These are phyloP conservation scores for Sphagnum contortum DNA, from an alignment of 225 moss, liverwort and hornwort species.

Conservation along the genomic window DNA sequence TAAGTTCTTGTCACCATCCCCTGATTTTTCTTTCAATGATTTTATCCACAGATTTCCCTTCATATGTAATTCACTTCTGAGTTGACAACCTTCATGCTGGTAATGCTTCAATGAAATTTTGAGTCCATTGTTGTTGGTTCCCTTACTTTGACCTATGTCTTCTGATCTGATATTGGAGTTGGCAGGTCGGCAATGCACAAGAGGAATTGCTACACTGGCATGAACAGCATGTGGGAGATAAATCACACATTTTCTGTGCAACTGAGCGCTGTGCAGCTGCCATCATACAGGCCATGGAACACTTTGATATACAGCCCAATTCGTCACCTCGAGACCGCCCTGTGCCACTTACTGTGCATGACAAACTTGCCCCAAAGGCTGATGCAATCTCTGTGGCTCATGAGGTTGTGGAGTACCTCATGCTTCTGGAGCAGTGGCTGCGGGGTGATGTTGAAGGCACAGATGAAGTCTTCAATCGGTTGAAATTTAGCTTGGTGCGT, in stretches of 20 bases:
- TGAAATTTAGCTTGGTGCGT: slow-evolving; percentile 41
- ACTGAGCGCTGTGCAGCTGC: slow-evolving; percentile 52
- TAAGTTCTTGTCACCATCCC: slow-evolving; percentile 17
- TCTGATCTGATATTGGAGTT: not conserved
- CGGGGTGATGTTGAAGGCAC: slow-evolving; percentile 44
- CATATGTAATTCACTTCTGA: too few species aligned
- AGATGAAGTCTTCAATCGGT: slow-evolving; percentile 34
- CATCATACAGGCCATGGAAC: slow-evolving; percentile 50
- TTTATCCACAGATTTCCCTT: not conserved
- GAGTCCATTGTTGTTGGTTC: too few species aligned
- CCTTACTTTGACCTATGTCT: too few species aligned
- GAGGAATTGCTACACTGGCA: slow-evolving; percentile 64
- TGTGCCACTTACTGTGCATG: slow-evolving; percentile 23
- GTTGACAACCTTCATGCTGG: too few species aligned
- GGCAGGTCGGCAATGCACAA: slow-evolving; percentile 57
- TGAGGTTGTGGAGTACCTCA: slow-evolving; percentile 46
- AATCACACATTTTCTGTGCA: slow-evolving; percentile 43
- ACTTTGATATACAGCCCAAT: slow-evolving; percentile 43
- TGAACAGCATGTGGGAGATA: slow-evolving; percentile 36
- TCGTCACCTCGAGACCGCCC: slow-evolving; percentile 26
- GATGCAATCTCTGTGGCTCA: slow-evolving; percentile 28
- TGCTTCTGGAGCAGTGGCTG: slow-evolving; percentile 48
- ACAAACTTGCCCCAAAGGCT: slow-evolving; percentile 21
- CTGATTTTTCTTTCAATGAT: not conserved
- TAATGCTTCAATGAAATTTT: too few species aligned